Base-by-base conservation (phyloP, 108 stramenopile genomes). In the Mayamaea pseudoterrestris region DNA sequence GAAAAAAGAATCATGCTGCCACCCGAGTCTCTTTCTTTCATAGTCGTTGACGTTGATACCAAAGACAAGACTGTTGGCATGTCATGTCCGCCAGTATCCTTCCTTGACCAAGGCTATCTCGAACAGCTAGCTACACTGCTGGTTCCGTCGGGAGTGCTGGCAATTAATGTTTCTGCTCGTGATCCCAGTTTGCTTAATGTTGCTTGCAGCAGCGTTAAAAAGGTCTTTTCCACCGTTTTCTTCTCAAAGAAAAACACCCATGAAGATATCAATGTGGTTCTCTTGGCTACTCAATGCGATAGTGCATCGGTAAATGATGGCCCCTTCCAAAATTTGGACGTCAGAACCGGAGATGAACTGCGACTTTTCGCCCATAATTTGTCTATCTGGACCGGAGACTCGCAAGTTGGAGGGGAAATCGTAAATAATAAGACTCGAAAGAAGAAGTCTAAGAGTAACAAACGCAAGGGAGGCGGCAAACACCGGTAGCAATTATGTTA, bases 11-110 rank as follows among this genome's bases (percentile, higher is more conserved):
- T n/a, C n/a, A n/a, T n/a, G n/a, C n/a, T n/a, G n/a, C n/a, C n/a
- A n/a, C n/a, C n/a, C n/a, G 30, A 30, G 6, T 40, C 11, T n/a
- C 27, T 58, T 35, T 12, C 43, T 8, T 42, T 50, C 25, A 41
- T 58, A 39, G 57, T 27, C 35, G 23, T 58, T 7, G 57, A 58
- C 40, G 57, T 58, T 13, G 57, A 58, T 52, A 42, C 57, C 26
- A 58, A 58, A 29, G 57, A 58, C 23, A 32, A 21, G 3, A 39
- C 57, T 14, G 48, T 50, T 27, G 57, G 57, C 23, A 58, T 58
- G 57, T 42, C 50, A 12, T 58, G 57, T 40, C 57, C 57, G 3
- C 57, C 57, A 9, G 16, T 27, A 39, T 31, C 48, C 4, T 58
- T 58, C 29, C 12, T 58, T 5, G 31, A 40, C 16, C 7, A 39